Conservation (phyloP, 202 grass and related monocot species). For the Musa balbisiana region DNA sequence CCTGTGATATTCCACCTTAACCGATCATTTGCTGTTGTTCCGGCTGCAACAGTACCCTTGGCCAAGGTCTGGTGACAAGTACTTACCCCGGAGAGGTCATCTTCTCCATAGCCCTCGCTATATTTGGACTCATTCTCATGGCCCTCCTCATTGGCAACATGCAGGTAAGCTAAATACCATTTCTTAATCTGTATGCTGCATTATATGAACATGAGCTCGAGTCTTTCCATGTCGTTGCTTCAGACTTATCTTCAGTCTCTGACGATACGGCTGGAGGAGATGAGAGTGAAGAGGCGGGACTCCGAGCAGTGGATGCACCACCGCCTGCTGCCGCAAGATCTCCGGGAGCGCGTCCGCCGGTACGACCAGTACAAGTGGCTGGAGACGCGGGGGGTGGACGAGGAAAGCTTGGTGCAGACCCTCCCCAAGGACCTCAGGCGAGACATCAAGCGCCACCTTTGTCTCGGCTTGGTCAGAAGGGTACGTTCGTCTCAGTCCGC, state of each 20-base stretch:
- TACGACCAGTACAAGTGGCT: constrained; percentile 95
- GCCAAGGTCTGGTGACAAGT: constrained; percentile 73
- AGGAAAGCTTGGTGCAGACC: constrained; percentile 61
- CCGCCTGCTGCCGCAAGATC: constrained; percentile 51
- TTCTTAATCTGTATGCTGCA: not conserved
- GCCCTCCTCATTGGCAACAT: constrained; percentile 95
- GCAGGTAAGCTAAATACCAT: constrained; percentile 34
- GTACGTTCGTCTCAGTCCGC: constrained; percentile 19
- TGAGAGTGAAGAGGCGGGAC: constrained; percentile 72
- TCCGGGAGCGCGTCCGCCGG: constrained; percentile 64
- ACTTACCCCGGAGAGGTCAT: constrained; percentile 65
- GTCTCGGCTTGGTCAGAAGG: constrained; percentile 66
- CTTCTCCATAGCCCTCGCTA: constrained; percentile 83
- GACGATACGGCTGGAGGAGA: constrained; percentile 70
- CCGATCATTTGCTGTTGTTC: not conserved
- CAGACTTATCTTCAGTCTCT: constrained; percentile 85
- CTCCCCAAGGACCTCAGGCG: constrained; percentile 85
- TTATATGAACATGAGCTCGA: not conserved
- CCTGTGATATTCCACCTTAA: not conserved
- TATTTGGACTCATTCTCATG: constrained; percentile 82
- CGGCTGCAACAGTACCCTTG: constrained; percentile 48
- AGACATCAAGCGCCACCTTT: constrained; percentile 96
- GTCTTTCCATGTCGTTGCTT: not conserved
- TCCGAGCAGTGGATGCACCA: constrained; percentile 99
- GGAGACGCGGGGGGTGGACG: constrained; percentile 71